phyloP scores from a whole-genome alignment of 2,329 filamentous ascomycete species.

The Microsporum canis region DNA sequence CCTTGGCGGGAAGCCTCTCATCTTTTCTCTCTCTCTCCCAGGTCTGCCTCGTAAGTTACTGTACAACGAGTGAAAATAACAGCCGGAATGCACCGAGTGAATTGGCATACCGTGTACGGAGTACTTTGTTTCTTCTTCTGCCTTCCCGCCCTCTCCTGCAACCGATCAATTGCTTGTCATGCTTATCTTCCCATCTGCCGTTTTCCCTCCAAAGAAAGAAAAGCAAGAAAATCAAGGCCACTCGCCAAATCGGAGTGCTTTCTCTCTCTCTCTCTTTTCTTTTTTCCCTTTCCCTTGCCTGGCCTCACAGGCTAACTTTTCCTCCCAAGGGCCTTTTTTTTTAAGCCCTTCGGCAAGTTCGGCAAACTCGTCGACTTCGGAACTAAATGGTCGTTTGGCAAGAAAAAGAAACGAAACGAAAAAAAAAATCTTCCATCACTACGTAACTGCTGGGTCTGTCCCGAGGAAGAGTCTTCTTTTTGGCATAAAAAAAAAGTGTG shows the following conservation, averaged over 20 bases:
- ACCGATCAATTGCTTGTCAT: slow-evolving; percentile 1
- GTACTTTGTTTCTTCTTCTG: background rate
- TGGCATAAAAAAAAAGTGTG: no score
- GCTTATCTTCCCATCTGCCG: background rate
- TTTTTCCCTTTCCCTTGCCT: background rate
- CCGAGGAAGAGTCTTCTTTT: no score
- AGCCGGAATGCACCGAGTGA: background rate
- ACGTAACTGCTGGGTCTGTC: no score
- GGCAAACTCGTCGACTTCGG: background rate
- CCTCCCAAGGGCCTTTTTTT: background rate
- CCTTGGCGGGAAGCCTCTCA: background rate
- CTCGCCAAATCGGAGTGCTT: background rate
- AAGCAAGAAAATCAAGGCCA: background rate
- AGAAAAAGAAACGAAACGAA: background rate
- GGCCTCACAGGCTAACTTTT: background rate
- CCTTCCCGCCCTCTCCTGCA: background rate
- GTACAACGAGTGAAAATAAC: background rate
- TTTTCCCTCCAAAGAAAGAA: no score
- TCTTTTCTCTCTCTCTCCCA: background rate
- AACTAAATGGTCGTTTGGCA: background rate
- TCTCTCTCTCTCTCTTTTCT: background rate
- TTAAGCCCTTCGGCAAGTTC: background rate
- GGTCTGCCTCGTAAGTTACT: background rate
- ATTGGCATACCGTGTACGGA: background rate
- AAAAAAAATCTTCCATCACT: background rate